Evolutionary conservation across 176 grass and related monocot species (phyloP).

Genomic region (Secale cereale): DNA sequence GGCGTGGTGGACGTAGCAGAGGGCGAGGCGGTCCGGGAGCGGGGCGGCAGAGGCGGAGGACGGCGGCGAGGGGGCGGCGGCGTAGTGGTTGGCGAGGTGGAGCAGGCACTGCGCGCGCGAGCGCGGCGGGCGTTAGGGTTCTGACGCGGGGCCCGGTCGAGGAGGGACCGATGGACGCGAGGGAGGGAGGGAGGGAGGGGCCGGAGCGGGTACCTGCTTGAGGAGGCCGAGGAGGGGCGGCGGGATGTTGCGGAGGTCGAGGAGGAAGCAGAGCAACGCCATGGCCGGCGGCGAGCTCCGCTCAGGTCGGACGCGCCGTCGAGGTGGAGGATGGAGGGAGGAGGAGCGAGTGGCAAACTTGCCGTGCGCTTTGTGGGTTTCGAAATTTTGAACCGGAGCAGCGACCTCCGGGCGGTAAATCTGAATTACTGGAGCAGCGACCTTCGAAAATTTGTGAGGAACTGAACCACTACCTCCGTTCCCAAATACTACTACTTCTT

Average conservation of each 20-base stretch:
- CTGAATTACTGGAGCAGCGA: too few relatives aligned
- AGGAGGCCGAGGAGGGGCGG: constrained; percentile 56
- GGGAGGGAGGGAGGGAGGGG: background rate
- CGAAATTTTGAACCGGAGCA: background rate
- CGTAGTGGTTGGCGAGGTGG: constrained; percentile 86
- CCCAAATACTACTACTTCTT: too few relatives aligned
- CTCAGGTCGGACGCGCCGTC: background rate
- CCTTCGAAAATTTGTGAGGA: too few relatives aligned
- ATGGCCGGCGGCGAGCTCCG: constrained; percentile 37
- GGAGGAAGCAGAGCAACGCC: constrained; percentile 90
- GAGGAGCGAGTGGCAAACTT: background rate
- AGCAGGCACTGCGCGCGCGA: constrained; percentile 53
- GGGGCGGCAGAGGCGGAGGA: background rate
- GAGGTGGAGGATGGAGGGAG: background rate
- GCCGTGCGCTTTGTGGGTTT: background rate
- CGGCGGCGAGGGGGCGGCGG: constrained; percentile 16
- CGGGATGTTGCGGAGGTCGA: constrained; percentile 84
- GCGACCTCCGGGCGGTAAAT: background rate
- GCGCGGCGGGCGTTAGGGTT: constrained; percentile 10
- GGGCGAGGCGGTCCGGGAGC: constrained; percentile 65
- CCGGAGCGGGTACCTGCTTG: constrained; percentile 55
- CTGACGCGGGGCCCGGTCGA: background rate
- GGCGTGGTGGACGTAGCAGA: constrained; percentile 61
- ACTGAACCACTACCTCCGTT: too few relatives aligned
- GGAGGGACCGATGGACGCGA: background rate